Conservation (phyloP, 2,329 filamentous ascomycete species). For the Sarocladiaceae sp. region DNA sequence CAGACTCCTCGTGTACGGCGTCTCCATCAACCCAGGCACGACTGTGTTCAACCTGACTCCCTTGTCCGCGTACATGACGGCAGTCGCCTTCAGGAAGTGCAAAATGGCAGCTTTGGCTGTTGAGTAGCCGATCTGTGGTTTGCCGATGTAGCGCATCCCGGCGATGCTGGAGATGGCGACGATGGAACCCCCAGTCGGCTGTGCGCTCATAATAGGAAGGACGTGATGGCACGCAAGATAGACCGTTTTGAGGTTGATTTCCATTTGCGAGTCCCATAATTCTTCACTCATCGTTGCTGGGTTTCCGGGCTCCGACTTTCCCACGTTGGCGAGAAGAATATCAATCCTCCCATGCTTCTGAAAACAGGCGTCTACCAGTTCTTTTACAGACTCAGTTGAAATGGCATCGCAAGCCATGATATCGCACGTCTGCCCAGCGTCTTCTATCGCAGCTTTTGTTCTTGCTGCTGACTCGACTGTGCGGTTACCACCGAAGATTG, state of each 20-base stretch:
- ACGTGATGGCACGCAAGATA: conserved; percentile 47
- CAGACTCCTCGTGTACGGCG: conserved; percentile 40
- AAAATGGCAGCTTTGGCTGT: conserved; percentile 44
- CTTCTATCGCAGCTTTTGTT: conserved; percentile 32
- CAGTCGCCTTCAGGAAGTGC: conserved; percentile 42
- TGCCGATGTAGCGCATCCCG: conserved; percentile 42
- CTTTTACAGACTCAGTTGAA: conserved; percentile 42
- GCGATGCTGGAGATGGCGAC: conserved; percentile 46
- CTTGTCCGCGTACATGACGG: conserved; percentile 41
- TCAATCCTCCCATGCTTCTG: conserved; percentile 49
- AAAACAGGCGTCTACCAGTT: conserved; percentile 45
- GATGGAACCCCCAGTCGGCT: conserved; percentile 32
- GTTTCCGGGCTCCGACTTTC: conserved; percentile 45
- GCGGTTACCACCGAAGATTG: conserved; percentile 44
- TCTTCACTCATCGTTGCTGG: conserved; percentile 42
- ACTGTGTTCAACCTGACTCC: conserved; percentile 47
- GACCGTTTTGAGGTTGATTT: conserved; percentile 50
- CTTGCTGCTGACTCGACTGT: conserved; percentile 31
- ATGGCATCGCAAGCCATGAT: conserved; percentile 46
- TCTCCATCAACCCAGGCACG: conserved; percentile 51
- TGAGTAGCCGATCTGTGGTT: conserved; percentile 47
- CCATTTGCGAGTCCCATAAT: conserved; percentile 45
- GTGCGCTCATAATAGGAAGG: conserved; percentile 47
- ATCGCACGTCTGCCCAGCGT: conserved; percentile 26
- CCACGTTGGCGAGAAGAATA: conserved; percentile 56